Conservation (phyloP, 805 yeast species). For the Ogataea pilisensis region DNA sequence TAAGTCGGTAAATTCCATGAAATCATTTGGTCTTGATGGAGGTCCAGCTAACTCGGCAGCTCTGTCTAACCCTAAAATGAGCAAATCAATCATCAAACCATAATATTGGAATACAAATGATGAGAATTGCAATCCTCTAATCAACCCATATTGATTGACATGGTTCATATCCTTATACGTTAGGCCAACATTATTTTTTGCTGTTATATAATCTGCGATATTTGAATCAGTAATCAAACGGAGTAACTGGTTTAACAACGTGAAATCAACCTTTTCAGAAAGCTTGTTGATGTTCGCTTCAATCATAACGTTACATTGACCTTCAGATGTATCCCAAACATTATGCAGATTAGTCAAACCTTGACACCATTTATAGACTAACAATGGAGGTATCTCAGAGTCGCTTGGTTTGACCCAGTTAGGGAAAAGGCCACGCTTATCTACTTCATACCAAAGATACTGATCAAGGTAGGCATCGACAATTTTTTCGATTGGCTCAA, state of each 20-base stretch:
- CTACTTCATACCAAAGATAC: slow-evolving; percentile 94
- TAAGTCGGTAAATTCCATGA: slow-evolving; percentile 60
- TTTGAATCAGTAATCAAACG: slow-evolving; percentile 82
- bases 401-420: slow-evolving; percentile 96
- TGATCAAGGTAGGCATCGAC: slow-evolving; percentile 96
- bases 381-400: slow-evolving; percentile 84
- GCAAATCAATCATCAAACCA: slow-evolving; percentile 77
- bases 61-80: slow-evolving; percentile 79
- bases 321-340: slow-evolving; percentile 76
- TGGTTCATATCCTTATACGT: slow-evolving; percentile 94
- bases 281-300: slow-evolving; percentile 68
- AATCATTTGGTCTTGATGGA: slow-evolving; percentile 65
- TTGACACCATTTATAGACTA: slow-evolving; percentile 92
- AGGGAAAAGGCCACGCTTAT: slow-evolving; percentile 81
- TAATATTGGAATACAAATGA: slow-evolving; percentile 88
- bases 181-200: slow-evolving; percentile 79
- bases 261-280: slow-evolving; percentile 84
- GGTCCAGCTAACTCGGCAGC: slow-evolving; percentile 87
- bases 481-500: slow-evolving; percentile 91
- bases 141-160: slow-evolving; percentile 80
- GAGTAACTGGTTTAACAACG: slow-evolving; percentile 75
- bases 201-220: slow-evolving; percentile 90
- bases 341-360: slow-evolving; percentile 75
- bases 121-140: slow-evolving; percentile 87
- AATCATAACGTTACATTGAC: slow-evolving; percentile 79